Evolutionary conservation across 306 rosid species (phyloP).

Genomic region (Aeschynomene evenia): DNA sequence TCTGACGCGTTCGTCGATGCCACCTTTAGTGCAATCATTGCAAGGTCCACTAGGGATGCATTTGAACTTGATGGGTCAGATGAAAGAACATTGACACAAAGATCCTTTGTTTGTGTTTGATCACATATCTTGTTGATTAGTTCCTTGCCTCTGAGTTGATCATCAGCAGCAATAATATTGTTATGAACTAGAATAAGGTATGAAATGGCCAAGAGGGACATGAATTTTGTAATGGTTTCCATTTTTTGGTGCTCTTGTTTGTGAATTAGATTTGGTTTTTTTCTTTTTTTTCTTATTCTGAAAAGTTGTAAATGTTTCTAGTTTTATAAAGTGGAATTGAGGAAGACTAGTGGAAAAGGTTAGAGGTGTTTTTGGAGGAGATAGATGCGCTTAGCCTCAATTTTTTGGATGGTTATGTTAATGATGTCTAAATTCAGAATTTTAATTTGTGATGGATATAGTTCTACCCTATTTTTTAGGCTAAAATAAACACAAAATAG

Average conservation of each 20-base stretch:
- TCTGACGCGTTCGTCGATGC: constrained; percentile 16
- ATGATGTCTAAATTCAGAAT: background rate
- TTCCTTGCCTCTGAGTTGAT: background rate
- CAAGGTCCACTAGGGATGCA: background rate
- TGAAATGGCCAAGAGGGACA: constrained; percentile 23
- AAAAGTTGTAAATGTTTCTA: background rate
- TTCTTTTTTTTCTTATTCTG: background rate
- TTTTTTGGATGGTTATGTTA: constrained; percentile 16
- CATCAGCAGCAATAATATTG: background rate
- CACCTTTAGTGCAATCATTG: constrained; percentile 12
- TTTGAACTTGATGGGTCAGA: background rate
- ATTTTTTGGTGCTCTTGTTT: background rate
- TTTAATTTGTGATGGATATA: background rate
- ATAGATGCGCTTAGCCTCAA: constrained; percentile 34
- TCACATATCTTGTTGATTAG: constrained; percentile 12
- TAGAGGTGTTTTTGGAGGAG: constrained; percentile 3
- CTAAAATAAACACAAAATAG: background rate
- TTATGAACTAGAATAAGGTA: constrained; percentile 15
- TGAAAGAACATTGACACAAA: background rate
- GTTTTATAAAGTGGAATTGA: background rate
- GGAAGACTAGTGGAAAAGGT: background rate
- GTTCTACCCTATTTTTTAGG: background rate
- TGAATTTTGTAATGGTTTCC: constrained; percentile 24
- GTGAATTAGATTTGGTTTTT: too few species aligned
- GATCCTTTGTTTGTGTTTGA: background rate